Evolutionary conservation across 345 rosid genomes (phyloP).

Genomic region (Lepidium didymum): DNA sequence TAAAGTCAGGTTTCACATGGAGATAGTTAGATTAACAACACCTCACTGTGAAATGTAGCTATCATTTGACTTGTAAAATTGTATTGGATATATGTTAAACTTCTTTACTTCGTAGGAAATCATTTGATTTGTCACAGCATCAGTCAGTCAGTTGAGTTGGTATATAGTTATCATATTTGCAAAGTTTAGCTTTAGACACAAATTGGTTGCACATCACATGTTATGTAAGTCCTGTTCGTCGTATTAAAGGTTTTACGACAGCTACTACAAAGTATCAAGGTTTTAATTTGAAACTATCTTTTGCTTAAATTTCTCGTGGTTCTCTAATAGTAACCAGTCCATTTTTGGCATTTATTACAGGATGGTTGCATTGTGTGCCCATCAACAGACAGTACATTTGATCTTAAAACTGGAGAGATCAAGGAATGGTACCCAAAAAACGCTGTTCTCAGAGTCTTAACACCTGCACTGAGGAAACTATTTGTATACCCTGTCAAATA

Average conservation of each 20-base stretch:
- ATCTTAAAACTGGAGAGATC: slow-evolving; percentile 65
- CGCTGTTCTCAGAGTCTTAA: slow-evolving; percentile 75
- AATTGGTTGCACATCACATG: neutral
- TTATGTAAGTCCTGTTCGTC: neutral
- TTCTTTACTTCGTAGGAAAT: neutral
- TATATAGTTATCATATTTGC: neutral
- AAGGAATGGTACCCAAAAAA: slow-evolving; percentile 92
- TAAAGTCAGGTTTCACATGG: neutral
- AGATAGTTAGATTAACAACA: neutral
- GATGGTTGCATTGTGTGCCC: slow-evolving; percentile 97
- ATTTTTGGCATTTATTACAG: slow-evolving; percentile 27
- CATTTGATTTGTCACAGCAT: neutral
- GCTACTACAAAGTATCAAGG: neutral
- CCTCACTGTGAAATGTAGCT: neutral
- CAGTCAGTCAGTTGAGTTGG: neutral
- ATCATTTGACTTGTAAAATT: neutral
- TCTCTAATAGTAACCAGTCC: neutral
- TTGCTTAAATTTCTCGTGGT: neutral
- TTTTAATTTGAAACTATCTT: neutral
- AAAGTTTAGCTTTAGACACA: neutral
- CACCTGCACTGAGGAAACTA: slow-evolving; percentile 69
- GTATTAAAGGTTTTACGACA: neutral
- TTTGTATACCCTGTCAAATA: slow-evolving; percentile 64
- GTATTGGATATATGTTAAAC: neutral
- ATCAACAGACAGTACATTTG: slow-evolving; percentile 80